Conservation (phyloP, 495 filamentous ascomycete species). For the Barbatosphaeria neglecta region DNA sequence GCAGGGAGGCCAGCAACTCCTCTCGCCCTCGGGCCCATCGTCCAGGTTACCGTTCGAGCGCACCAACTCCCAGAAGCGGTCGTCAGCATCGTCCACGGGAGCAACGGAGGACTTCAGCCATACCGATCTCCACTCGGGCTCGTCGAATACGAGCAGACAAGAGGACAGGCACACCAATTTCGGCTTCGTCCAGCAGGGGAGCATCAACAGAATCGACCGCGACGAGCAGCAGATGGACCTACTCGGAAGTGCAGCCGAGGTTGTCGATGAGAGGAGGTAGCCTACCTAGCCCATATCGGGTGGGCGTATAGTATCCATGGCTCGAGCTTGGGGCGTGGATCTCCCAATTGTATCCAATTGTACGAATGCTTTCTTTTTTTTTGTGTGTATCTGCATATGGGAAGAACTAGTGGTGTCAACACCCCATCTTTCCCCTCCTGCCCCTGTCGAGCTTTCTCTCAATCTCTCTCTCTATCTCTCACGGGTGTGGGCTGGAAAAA, state of each 20-base stretch:
- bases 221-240: constrained; percentile 23
- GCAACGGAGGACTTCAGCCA: constrained; percentile 35
- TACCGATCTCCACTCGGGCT: constrained; percentile 15
- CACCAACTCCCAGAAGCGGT: constrained; percentile 37
- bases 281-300: neutral
- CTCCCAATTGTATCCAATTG: too few relatives aligned
- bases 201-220: constrained; percentile 43
- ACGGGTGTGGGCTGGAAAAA: too few relatives aligned
- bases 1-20: neutral
- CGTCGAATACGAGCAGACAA: constrained; percentile 3
- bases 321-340: too few relatives aligned
- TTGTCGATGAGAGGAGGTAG: constrained; percentile 23
- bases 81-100: constrained; percentile 33
- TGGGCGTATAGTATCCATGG: too few relatives aligned
- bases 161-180: constrained; percentile 52
- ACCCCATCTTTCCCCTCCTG: too few relatives aligned
- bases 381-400: too few relatives aligned
- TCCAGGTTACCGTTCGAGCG: constrained; percentile 52
- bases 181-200: constrained; percentile 66
- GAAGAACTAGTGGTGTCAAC: too few relatives aligned
- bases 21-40: constrained; percentile 6
- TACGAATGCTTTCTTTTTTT: too few relatives aligned
- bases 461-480: too few relatives aligned
- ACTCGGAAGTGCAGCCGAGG: constrained; percentile 38
- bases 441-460: too few relatives aligned